Evolutionary conservation across 306 rosid genomes (phyloP), one percentile per base, ranked within the genome.

Genomic region (Casuarina equisetifolia): DNA sequence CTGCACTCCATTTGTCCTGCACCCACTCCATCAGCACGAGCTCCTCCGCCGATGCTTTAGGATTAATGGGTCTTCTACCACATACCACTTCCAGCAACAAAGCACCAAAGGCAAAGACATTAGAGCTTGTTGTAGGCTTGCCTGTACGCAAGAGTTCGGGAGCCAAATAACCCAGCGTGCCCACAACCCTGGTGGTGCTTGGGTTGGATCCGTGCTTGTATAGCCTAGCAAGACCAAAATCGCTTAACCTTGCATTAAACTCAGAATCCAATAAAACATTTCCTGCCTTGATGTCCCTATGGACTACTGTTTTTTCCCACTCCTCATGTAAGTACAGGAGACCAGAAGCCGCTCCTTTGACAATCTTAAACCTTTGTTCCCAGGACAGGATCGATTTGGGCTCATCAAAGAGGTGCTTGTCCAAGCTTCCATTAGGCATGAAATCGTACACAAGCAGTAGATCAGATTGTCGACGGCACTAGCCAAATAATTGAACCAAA

Each of bases 221-320:
- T 0, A 85, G 78, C 83, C 85, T 89, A 9, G 93, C 91, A 71
- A 89, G 86, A 36, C 93, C 93, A 11, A 89, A 89, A 49, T 87
- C 93, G 4, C 93, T 89, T 13, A 87, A 80, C 76, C 79, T 79
- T 0, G 79, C 93, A 43, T 89, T 89, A 82, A 89, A 73, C 10
- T 89, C 91, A 17, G 73, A 63, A 67, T 89, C 93, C 44, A 89
- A 75, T 20, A 89, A 55, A 52, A 89, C 90, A 38, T 89, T 89
- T 67, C 88, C 91, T 0, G 93, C 93, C 73, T 89, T 89, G 0
- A 89, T 81, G 71, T 89, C 91, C 66, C 93, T 81, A 73, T 89
- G 93, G 73, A 85, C 85, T 84, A 89, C 93, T 38, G 84, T 48
- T n/a, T 89, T 85, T 51, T 87, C 91, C 85, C 93, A 89, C 62